A percentile compares a stretch with the other conserved stretches of the same genome.
phyloP scores from a whole-genome alignment of 495 filamentous ascomycete genomes.

The Pseudevernia furfuracea region DNA sequence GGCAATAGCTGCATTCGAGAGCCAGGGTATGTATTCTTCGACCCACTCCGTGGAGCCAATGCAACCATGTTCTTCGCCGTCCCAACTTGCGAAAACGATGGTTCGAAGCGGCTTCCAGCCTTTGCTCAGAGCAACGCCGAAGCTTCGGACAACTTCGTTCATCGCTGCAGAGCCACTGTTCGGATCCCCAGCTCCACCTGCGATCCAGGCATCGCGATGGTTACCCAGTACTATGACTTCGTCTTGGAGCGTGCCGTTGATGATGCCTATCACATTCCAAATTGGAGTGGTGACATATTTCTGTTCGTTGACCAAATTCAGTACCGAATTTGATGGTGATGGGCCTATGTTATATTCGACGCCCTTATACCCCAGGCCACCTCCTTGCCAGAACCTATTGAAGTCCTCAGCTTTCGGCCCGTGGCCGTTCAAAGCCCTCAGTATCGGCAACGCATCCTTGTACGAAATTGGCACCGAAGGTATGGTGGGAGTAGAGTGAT shows the following conservation, averaged over 20 bases:
- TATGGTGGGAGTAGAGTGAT: constrained; percentile 66
- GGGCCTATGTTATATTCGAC: constrained; percentile 91
- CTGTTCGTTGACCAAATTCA: constrained; percentile 82
- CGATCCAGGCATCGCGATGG: constrained; percentile 91
- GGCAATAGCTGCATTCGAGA: constrained; percentile 62
- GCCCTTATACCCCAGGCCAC: constrained; percentile 70
- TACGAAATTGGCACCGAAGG: constrained; percentile 93
- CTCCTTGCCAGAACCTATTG: constrained; percentile 61
- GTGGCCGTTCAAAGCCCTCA: constrained; percentile 82
- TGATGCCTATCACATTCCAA: constrained; percentile 92
- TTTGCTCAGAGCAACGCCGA: constrained; percentile 61
- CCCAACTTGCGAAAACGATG: constrained; percentile 67
- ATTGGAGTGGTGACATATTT: constrained; percentile 82
- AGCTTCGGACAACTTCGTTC: constrained; percentile 76
- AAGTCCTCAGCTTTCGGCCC: constrained; percentile 74
- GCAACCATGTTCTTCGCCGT: constrained; percentile 66
- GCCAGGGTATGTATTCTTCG: constrained; percentile 79
- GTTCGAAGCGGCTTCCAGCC: constrained; percentile 90
- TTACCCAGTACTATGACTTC: constrained; percentile 93
- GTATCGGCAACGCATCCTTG: constrained; percentile 70
- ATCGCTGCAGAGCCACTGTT: constrained; percentile 85
- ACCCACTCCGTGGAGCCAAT: constrained; percentile 71
- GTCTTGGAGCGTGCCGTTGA: constrained; percentile 80
- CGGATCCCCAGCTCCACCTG: constrained; percentile 76
- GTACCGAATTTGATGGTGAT: constrained; percentile 61